Conservation (phyloP, 805 yeast genomes). For the Torulaspora indica region DNA sequence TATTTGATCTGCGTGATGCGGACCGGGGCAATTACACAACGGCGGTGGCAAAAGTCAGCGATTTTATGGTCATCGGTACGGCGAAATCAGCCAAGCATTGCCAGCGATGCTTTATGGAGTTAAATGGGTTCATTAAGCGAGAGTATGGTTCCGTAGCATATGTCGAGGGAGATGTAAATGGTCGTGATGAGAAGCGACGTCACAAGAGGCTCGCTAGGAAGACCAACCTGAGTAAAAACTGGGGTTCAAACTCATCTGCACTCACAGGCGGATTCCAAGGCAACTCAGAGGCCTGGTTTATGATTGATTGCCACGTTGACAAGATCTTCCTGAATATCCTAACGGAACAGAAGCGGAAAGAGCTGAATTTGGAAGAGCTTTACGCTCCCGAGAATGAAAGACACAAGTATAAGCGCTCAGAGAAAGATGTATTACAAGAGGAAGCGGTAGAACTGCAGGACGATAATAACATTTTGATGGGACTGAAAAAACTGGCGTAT, state of each 20-base stretch:
- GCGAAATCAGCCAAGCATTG: conserved; percentile 77
- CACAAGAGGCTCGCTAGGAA: conserved; percentile 48
- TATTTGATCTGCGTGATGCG: conserved; percentile 59
- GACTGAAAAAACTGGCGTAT: conserved; percentile 28
- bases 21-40: conserved; percentile 39
- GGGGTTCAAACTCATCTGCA: conserved; percentile 45
- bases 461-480: conserved; percentile 28
- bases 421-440: not conserved
- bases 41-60: conserved; percentile 35
- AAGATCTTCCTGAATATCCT: conserved; percentile 67
- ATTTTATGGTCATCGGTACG: conserved; percentile 59
- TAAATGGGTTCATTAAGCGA: conserved; percentile 56
- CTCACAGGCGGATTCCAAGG: conserved; percentile 6
- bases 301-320: conserved; percentile 63
- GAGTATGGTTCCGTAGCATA: conserved; percentile 43
- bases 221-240: conserved; percentile 51
- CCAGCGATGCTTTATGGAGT: conserved; percentile 59
- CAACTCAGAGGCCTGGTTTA: conserved; percentile 75
- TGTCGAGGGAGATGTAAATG: conserved; percentile 68
- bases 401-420: conserved; percentile 16
- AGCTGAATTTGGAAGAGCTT: conserved; percentile 64
- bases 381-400: conserved; percentile 50
- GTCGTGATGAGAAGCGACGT: conserved; percentile 48
- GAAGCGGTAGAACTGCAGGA: conserved; percentile 4
- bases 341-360: conserved; percentile 62